Percentiles rank a stretch among this genome's conserved stretches.
These are phyloP conservation scores for Globisporangium cystogenes DNA, from an alignment of 352 stramenopile species.

Conservation along the genomic window DNA sequence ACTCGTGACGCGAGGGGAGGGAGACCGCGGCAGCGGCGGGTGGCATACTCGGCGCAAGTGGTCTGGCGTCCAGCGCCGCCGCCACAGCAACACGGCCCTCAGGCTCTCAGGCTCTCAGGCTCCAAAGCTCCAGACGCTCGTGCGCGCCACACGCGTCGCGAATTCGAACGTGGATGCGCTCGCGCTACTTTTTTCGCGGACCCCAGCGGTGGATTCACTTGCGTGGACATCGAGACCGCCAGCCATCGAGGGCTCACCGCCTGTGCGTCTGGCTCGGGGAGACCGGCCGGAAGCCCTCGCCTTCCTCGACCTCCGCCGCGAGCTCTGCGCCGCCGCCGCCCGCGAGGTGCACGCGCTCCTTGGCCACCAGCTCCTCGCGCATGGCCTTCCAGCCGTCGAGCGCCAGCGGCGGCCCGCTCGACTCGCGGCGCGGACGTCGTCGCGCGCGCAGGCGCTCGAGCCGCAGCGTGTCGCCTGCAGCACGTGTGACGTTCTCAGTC, in stretches of 20 bases:
- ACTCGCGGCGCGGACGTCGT: slow-evolving; percentile 15
- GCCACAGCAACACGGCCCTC: too few species aligned
- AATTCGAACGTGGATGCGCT: too few species aligned
- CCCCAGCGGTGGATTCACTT: background rate
- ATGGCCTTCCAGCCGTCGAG: slow-evolving; percentile 46
- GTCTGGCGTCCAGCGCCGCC: background rate
- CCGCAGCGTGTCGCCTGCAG: background rate
- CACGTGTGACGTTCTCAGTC: background rate
- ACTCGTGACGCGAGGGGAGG: background rate
- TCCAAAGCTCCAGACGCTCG: background rate
- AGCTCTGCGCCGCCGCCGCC: background rate
- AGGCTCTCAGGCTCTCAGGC: too few species aligned
- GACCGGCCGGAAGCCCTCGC: slow-evolving; percentile 15
- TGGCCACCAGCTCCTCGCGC: slow-evolving; percentile 43
- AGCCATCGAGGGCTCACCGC: too few species aligned
- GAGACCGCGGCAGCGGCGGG: background rate
- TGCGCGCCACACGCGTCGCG: too few species aligned
- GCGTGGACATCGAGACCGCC: background rate
- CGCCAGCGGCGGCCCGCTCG: slow-evolving; percentile 28
- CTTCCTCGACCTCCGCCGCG: slow-evolving; percentile 14
- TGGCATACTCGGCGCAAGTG: background rate
- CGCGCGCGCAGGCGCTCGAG: slow-evolving; percentile 3
- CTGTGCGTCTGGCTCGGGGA: slow-evolving; percentile 13
- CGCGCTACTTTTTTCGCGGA: too few species aligned
- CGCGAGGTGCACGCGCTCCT: slow-evolving; percentile 20